Conservation (phyloP, 1,284 basidiomycete species). For the Leucocoprinus gongylophorus region DNA sequence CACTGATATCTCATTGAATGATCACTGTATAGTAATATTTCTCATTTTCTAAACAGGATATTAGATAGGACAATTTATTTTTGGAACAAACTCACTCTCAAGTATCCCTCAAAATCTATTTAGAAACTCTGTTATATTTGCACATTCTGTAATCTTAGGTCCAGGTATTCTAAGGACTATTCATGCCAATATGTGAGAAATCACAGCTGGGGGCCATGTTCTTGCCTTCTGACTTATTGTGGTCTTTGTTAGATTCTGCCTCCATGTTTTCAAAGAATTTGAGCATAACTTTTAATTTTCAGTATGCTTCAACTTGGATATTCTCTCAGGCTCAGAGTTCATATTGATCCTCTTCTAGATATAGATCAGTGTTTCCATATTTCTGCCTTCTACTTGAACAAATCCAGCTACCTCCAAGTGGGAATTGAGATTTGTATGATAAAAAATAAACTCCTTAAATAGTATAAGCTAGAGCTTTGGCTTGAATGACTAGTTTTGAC, state of each 20-base stretch:
- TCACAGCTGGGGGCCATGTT: neutral
- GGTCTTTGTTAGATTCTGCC: too few relatives aligned
- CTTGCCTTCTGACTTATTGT: too few relatives aligned
- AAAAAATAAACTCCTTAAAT: too few relatives aligned
- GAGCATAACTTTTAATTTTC: too few relatives aligned
- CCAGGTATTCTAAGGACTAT: too few relatives aligned
- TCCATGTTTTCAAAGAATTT: too few relatives aligned
- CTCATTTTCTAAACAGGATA: neutral
- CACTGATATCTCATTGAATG: too few relatives aligned
- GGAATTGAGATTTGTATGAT: too few relatives aligned
- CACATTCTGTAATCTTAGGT: neutral
- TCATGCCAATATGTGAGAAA: neutral
- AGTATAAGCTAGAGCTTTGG: too few relatives aligned
- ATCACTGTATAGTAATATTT: neutral
- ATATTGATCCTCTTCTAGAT: neutral
- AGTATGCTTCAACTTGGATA: neutral
- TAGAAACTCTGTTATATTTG: neutral
- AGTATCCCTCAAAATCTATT: neutral
- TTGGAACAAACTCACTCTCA: neutral
- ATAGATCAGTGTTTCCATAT: neutral
- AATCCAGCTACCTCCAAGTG: neutral
- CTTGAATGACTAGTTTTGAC: too few relatives aligned
- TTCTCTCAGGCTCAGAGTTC: neutral
- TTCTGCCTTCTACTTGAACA: neutral
- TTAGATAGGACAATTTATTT: neutral